These are phyloP conservation scores for Kwoniella sp. DNA, from an alignment of 768 basidiomycete genomes.

Conservation along the genomic window DNA sequence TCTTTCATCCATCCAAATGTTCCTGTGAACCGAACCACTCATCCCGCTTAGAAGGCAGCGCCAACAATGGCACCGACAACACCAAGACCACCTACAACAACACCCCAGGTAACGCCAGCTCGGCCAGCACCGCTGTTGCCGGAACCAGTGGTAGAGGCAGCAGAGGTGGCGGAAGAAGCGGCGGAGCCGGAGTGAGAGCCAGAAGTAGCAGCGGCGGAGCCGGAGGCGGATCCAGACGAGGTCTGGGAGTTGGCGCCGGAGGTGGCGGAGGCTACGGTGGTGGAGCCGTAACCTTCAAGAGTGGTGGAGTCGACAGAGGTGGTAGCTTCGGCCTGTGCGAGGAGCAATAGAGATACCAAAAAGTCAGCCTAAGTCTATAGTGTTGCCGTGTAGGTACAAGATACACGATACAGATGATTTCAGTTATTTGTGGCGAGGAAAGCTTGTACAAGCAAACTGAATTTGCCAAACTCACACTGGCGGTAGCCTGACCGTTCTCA, in stretches of 20 bases:
- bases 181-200: constrained; percentile 23
- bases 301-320: constrained; percentile 70
- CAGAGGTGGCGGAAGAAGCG: constrained; percentile 25
- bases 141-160: constrained; percentile 17
- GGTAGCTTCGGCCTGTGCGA: constrained; percentile 57
- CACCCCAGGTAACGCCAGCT: constrained; percentile 29
- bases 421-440: no score
- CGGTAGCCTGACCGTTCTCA: constrained; percentile 67
- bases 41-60: constrained; percentile 20
- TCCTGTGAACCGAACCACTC: background rate
- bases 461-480: constrained; percentile 60
- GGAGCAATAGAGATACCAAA: background rate
- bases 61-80: constrained; percentile 45
- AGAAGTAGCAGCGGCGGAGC: constrained; percentile 33
- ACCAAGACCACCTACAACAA: constrained; percentile 41
- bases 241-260: constrained; percentile 33
- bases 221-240: constrained; percentile 17
- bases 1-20: background rate
- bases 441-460: no score
- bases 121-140: constrained; percentile 26
- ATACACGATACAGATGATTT: background rate
- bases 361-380: background rate
- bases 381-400: background rate
- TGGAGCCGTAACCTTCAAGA: constrained; percentile 54
- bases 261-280: constrained; percentile 28